Conservation (phyloP, 2,329 filamentous ascomycete species). For the Paracorniculantispora psalliotae region DNA sequence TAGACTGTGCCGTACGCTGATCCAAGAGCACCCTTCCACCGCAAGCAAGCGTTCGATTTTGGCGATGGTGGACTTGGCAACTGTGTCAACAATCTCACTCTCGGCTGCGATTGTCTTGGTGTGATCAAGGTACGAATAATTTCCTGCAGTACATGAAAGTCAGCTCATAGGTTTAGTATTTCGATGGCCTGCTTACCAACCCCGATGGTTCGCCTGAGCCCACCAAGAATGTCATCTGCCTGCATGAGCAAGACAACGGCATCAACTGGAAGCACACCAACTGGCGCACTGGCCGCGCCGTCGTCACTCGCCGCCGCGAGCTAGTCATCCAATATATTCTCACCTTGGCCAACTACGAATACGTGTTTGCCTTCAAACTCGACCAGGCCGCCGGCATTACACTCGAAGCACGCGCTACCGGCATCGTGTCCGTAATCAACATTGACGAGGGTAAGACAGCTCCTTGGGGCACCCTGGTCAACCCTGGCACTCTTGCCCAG, state of each 20-base stretch:
- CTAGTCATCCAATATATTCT: conserved; percentile 58
- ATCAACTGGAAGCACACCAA: conserved; percentile 60
- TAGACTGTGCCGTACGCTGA: conserved; percentile 58
- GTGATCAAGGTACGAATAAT: conserved; percentile 40
- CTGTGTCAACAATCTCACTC: conserved; percentile 59
- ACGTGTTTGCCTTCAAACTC: conserved; percentile 40
- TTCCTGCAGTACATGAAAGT: no score
- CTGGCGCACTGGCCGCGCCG: conserved; percentile 51
- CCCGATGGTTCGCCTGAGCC: conserved; percentile 31
- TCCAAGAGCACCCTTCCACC: conserved; percentile 56
- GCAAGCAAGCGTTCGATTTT: conserved; percentile 67
- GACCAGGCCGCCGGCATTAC: conserved; percentile 44
- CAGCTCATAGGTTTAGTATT: conserved; percentile 23
- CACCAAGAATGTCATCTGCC: conserved; percentile 37
- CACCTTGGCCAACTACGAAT: conserved; percentile 60
- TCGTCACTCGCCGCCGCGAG: conserved; percentile 49
- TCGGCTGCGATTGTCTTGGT: conserved; percentile 66
- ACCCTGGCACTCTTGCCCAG: conserved; percentile 54
- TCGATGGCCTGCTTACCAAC: conserved; percentile 30
- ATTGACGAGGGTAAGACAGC: conserved; percentile 50
- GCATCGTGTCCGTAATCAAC: conserved; percentile 41
- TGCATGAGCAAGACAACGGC: conserved; percentile 37
- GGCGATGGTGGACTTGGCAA: conserved; percentile 62
- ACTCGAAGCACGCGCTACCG: conserved; percentile 31
- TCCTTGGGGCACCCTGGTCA: conserved; percentile 57